Evolutionary conservation across 495 filamentous ascomycete species (phyloP).

Genomic region (Neurospora cerealis): DNA sequence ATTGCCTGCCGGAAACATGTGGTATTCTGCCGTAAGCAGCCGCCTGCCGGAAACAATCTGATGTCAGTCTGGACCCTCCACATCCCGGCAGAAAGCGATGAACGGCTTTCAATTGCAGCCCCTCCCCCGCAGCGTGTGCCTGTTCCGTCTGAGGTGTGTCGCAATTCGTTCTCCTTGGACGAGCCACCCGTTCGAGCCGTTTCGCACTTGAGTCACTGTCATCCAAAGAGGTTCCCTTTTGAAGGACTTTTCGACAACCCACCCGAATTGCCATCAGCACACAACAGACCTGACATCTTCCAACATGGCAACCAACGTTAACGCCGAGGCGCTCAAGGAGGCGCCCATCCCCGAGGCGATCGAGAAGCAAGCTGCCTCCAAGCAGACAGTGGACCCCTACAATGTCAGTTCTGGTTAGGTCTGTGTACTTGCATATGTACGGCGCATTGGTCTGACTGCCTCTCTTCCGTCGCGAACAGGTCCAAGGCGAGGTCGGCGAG

Average conservation of each 20-base stretch:
- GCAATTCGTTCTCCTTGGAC: neutral
- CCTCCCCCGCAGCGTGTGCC: neutral
- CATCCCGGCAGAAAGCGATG: neutral
- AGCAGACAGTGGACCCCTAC: conserved; percentile 65
- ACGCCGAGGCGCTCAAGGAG: conserved; percentile 20
- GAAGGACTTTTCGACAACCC: neutral
- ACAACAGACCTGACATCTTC: neutral
- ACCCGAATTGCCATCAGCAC: neutral
- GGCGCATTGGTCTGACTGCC: neutral
- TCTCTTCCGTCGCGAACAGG: conserved; percentile 5
- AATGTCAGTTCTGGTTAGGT: conserved; percentile 30
- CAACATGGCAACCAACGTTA: conserved; percentile 18
- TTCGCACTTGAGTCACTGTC: neutral
- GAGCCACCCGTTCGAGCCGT: neutral
- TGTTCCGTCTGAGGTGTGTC: neutral
- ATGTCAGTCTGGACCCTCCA: neutral
- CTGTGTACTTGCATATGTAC: neutral
- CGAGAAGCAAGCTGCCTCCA: conserved; percentile 9
- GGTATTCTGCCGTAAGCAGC: neutral
- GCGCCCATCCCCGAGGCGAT: conserved; percentile 13
- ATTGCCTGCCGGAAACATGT: neutral
- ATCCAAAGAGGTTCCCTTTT: neutral
- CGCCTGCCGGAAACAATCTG: neutral
- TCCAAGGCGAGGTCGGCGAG: conserved; percentile 59
- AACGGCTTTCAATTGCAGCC: neutral